Percentiles rank a stretch among this genome's conserved stretches.
These are phyloP conservation scores for Colletotrichum liaoningense DNA, from an alignment of 2,329 filamentous ascomycete genomes.

Conservation along the genomic window DNA sequence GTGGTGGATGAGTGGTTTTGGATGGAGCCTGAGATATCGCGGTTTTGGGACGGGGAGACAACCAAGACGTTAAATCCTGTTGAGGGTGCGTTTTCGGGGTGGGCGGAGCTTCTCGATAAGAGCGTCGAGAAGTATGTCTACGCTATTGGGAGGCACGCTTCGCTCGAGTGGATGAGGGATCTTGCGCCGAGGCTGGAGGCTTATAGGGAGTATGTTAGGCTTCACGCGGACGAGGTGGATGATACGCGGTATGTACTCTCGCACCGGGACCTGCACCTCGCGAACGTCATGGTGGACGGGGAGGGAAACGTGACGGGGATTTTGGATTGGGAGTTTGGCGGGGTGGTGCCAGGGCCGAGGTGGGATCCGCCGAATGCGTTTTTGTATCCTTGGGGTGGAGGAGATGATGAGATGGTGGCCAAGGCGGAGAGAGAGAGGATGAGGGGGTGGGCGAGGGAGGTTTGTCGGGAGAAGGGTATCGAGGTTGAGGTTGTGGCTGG, in stretches of 20 bases:
- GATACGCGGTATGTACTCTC: neutral
- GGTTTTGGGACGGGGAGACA: conserved; percentile 40
- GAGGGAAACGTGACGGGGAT: conserved; percentile 43
- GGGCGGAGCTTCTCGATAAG: conserved; percentile 44
- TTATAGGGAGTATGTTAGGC: conserved; percentile 41
- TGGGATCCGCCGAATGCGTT: conserved; percentile 24
- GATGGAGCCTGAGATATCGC: conserved; percentile 44
- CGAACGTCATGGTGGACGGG: neutral
- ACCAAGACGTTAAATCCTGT: conserved; percentile 42
- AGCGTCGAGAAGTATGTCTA: conserved; percentile 44
- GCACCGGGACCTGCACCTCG: neutral
- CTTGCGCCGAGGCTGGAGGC: conserved; percentile 40
- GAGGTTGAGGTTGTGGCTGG: neutral
- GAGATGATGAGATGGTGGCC: neutral
- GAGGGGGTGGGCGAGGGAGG: neutral
- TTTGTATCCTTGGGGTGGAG: conserved; percentile 16
- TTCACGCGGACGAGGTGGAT: neutral
- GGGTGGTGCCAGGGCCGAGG: conserved; percentile 14
- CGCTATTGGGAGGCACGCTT: conserved; percentile 36
- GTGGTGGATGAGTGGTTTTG: conserved; percentile 51
- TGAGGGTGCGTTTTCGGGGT: conserved; percentile 44
- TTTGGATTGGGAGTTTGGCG: conserved; percentile 53
- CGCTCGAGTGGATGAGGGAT: conserved; percentile 45
- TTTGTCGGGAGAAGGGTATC: neutral
- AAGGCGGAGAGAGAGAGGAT: neutral